These are phyloP conservation scores for Acanthochlamys bracteata DNA, from an alignment of 106 monocot genomes.

Conservation along the genomic window DNA sequence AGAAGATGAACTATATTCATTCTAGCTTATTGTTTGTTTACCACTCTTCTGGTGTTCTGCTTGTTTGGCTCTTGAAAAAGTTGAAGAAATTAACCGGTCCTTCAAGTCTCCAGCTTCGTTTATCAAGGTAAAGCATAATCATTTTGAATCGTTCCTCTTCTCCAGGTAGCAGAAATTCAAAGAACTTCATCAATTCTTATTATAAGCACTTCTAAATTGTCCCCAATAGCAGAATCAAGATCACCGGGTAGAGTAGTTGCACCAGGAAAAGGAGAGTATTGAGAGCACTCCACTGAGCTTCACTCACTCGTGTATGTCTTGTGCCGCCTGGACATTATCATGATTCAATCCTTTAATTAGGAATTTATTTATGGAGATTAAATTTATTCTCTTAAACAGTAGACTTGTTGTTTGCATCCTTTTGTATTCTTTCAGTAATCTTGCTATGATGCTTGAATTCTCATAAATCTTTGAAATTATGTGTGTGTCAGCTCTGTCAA, in stretches of 20 bases:
- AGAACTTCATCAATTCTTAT: slow-evolving; percentile 92
- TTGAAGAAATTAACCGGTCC: slow-evolving; percentile 26
- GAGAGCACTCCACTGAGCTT: slow-evolving; percentile 73
- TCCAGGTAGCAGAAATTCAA: slow-evolving; percentile 84
- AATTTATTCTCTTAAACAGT: too few species aligned
- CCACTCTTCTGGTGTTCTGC: too few species aligned
- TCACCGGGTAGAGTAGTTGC: slow-evolving; percentile 93
- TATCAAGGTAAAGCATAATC: slow-evolving; percentile 81
- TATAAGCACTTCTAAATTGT: too few species aligned
- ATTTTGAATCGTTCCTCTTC: slow-evolving; percentile 85
- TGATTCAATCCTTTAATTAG: too few species aligned
- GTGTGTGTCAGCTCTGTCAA: too few species aligned
- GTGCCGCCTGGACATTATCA: slow-evolving; percentile 36
- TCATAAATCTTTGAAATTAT: too few species aligned
- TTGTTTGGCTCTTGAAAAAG: slow-evolving; percentile 37
- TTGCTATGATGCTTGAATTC: too few species aligned
- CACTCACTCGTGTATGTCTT: slow-evolving; percentile 86
- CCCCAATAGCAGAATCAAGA: slow-evolving; percentile 85
- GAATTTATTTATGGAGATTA: too few species aligned
- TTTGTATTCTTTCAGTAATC: too few species aligned
- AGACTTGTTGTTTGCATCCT: too few species aligned
- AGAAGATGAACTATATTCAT: too few species aligned
- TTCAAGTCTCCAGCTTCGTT: slow-evolving; percentile 42
- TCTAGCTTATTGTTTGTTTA: too few species aligned
- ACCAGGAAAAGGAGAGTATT: slow-evolving; percentile 82